Conservation (phyloP, 2,329 filamentous ascomycete genomes). For the Zasmidium angulare region DNA sequence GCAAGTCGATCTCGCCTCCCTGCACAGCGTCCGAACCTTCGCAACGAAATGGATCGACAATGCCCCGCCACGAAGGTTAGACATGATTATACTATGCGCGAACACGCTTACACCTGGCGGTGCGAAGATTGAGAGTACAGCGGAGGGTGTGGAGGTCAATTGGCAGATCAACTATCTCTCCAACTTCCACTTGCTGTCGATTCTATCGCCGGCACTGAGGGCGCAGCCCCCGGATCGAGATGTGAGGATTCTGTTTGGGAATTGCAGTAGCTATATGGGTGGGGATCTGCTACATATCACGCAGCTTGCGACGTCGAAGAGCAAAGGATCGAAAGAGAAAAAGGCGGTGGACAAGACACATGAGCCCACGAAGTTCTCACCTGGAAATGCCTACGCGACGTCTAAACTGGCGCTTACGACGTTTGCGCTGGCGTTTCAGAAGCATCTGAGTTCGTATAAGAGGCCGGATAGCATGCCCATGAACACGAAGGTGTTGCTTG, state of each 20-base stretch:
- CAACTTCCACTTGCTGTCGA: conserved; percentile 91
- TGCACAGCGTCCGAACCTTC: conserved; percentile 90
- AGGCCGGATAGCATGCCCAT: conserved; percentile 79
- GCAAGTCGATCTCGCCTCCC: conserved; percentile 81
- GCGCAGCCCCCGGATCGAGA: conserved; percentile 93
- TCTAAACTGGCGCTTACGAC: conserved; percentile 75
- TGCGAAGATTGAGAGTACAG: conserved; percentile 57
- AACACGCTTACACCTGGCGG: conserved; percentile 72
- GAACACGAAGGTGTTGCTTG: conserved; percentile 79
- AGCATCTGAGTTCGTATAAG: conserved; percentile 81
- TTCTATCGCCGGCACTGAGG: conserved; percentile 84
- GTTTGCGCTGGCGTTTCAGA: conserved; percentile 88
- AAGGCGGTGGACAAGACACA: conserved; percentile 56
- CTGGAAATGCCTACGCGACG: conserved; percentile 48
- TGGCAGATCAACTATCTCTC: conserved; percentile 96
- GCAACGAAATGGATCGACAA: conserved; percentile 99
- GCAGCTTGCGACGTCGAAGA: conserved; percentile 30
- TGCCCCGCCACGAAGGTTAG: conserved; percentile 79
- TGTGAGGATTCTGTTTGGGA: conserved; percentile 81
- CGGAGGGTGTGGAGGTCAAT: conserved; percentile 76
- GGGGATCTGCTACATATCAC: conserved; percentile 64
- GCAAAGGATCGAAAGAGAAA: conserved; percentile 46
- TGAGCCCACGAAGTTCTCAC: conserved; percentile 40
- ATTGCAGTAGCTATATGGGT: conserved; percentile 84
- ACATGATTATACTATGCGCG: conserved; percentile 87